phyloP scores from a whole-genome alignment of 2,329 filamentous ascomycete species.

The Arthrinium puccinioides region DNA sequence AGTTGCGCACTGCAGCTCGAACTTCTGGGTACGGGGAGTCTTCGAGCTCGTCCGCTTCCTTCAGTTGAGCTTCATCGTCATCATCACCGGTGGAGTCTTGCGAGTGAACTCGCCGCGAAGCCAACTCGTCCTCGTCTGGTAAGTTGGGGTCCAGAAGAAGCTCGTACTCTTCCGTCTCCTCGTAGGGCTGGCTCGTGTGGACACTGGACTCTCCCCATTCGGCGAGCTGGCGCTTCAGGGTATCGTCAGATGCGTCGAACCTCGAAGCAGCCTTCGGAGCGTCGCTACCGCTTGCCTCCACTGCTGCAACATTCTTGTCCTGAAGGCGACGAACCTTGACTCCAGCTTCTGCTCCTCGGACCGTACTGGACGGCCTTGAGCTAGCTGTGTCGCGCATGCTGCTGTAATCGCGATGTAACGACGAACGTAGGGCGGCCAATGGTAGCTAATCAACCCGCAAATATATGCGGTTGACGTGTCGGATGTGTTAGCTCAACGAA shows the following conservation, averaged over 20 bases:
- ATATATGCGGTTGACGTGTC: too few relatives aligned
- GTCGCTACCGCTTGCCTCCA: constrained; percentile 23
- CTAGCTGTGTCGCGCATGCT: constrained; percentile 22
- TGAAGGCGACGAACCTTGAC: constrained; percentile 18
- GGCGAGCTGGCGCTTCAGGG: constrained; percentile 28
- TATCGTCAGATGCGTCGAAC: constrained; percentile 17
- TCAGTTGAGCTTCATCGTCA: constrained; percentile 21
- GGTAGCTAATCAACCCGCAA: too few relatives aligned
- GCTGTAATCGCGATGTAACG: constrained; percentile 4
- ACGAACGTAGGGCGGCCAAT: constrained; percentile 11
- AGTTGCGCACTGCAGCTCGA: constrained; percentile 55
- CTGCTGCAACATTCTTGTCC: constrained; percentile 17
- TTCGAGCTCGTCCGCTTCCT: constrained; percentile 37
- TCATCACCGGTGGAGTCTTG: constrained; percentile 15
- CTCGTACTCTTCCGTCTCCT: constrained; percentile 45
- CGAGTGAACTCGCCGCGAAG: constrained; percentile 15
- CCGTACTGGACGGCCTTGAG: constrained; percentile 25
- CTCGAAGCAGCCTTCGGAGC: constrained; percentile 9
- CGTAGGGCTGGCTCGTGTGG: constrained; percentile 27
- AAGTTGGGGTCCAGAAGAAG: constrained; percentile 48
- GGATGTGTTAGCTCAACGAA: too few relatives aligned
- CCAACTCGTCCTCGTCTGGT: constrained; percentile 34
- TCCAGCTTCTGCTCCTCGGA: constrained; percentile 4
- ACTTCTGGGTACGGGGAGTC: constrained; percentile 63
- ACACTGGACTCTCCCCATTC: constrained; percentile 33